phyloP scores from a whole-genome alignment of 768 basidiomycete genomes.

The Mycena sanguinolenta region DNA sequence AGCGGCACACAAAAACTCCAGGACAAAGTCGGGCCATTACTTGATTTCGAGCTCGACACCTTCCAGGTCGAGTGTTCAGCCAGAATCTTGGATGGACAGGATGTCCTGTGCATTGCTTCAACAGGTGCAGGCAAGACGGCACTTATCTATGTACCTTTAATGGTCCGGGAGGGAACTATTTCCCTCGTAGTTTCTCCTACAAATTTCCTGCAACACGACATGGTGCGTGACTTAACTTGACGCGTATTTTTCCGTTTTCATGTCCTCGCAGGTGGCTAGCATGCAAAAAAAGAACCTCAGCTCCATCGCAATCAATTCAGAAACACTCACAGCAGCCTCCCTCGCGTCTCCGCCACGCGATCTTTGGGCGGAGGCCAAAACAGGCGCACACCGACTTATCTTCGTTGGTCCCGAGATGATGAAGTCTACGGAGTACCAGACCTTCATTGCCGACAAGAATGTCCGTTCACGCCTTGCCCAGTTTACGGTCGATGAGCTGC shows the following conservation, averaged over 20 bases:
- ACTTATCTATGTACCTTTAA: not conserved
- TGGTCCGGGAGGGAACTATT: conserved; percentile 11
- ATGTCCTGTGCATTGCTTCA: not conserved
- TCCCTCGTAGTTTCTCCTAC: conserved; percentile 16
- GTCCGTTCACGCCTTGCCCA: conserved; percentile 17
- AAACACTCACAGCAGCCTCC: conserved; percentile 13
- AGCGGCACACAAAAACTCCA: not conserved
- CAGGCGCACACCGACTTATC: conserved; percentile 1
- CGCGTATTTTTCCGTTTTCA: not conserved
- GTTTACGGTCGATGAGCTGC: conserved; percentile 19
- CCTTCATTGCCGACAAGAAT: conserved; percentile 9
- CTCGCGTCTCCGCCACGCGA: conserved; percentile 2
- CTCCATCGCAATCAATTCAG: conserved; percentile 16
- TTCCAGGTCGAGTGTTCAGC: conserved; percentile 13
- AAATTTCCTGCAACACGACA: conserved; percentile 13
- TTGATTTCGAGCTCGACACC: conserved; percentile 14
- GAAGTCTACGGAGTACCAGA: conserved; percentile 9
- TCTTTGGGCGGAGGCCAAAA: conserved; percentile 25
- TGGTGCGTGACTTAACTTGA: not conserved
- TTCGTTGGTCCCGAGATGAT: conserved; percentile 17
- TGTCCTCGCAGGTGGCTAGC: not conserved
- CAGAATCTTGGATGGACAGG: not conserved
- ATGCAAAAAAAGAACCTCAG: conserved; percentile 11
- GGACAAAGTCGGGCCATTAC: not conserved
- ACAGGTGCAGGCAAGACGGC: not conserved